A percentile compares a stretch with the other conserved stretches of the same genome.
phyloP scores from a whole-genome alignment of 1,139 yeast genomes.

The Sugiyamaella neomexicana region DNA sequence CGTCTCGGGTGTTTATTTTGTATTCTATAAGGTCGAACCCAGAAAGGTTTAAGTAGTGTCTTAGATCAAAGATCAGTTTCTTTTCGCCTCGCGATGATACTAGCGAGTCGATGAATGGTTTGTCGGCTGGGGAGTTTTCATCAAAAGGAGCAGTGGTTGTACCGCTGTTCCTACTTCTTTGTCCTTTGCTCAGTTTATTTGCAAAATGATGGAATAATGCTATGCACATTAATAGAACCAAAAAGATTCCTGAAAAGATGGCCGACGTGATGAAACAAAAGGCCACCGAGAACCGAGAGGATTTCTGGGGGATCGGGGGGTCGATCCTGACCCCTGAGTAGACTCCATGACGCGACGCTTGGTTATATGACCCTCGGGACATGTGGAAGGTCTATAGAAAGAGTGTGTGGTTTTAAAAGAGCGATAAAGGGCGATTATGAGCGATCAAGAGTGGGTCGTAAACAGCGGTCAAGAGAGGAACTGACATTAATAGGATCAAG shows the following conservation, averaged over 20 bases:
- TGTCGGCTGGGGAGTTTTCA: constrained; percentile 1
- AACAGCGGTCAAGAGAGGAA: too few relatives aligned
- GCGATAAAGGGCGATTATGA: too few relatives aligned
- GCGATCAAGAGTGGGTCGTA: too few relatives aligned
- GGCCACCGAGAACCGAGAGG: constrained; percentile 12
- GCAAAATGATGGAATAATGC: constrained; percentile 14
- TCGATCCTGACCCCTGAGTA: constrained; percentile 11
- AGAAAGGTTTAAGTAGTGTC: constrained; percentile 63
- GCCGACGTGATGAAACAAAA: constrained; percentile 31
- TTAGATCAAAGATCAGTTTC: constrained; percentile 50
- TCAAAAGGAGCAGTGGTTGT: neutral
- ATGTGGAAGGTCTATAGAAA: neutral
- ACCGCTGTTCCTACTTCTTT: neutral
- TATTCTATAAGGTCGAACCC: constrained; percentile 61
- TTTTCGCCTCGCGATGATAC: constrained; percentile 31
- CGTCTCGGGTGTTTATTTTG: constrained; percentile 73
- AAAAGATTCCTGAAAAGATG: constrained; percentile 37
- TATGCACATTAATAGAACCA: constrained; percentile 26
- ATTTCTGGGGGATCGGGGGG: constrained; percentile 8
- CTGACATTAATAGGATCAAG: neutral
- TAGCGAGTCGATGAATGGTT: constrained; percentile 5
- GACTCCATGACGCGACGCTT: constrained; percentile 3
- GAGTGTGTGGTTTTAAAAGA: too few relatives aligned
- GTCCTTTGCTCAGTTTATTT: neutral
- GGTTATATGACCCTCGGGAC: constrained; percentile 1